Conservation (phyloP, 2,329 filamentous ascomycete genomes). For the Boeremia exigua region DNA sequence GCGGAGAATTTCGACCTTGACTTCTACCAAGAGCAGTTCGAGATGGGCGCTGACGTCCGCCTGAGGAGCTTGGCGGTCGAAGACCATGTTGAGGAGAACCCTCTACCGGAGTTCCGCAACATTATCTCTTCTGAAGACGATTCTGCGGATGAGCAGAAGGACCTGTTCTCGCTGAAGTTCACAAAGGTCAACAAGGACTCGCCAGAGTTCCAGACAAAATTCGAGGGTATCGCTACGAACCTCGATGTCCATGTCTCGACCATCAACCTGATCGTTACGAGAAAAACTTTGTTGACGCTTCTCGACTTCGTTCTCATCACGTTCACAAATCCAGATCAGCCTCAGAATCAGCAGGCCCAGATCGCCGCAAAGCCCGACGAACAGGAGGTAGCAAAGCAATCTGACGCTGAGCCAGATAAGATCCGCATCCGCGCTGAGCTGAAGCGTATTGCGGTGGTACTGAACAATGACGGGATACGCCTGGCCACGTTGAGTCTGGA, state of each 20-base stretch:
- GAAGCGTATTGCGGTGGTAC: constrained; percentile 89
- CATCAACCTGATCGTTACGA: constrained; percentile 93
- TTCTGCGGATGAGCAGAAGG: constrained; percentile 71
- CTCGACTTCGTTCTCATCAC: constrained; percentile 94
- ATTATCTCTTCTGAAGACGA: constrained; percentile 91
- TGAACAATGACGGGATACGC: constrained; percentile 97
- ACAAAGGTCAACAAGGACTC: constrained; percentile 87
- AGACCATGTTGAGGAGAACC: constrained; percentile 89
- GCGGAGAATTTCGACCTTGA: constrained; percentile 87
- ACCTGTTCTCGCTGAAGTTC: constrained; percentile 88
- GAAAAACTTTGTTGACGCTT: constrained; percentile 88
- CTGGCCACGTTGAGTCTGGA: constrained; percentile 92
- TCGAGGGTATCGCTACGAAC: constrained; percentile 93
- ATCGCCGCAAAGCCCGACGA: constrained; percentile 40
- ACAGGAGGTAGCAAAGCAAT: constrained; percentile 45
- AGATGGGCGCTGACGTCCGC: constrained; percentile 91
- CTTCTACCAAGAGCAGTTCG: constrained; percentile 85
- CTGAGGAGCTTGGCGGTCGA: constrained; percentile 87
- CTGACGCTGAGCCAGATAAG: constrained; percentile 66
- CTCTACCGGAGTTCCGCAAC: constrained; percentile 89
- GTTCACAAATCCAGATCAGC: constrained; percentile 72
- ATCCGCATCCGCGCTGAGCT: constrained; percentile 93
- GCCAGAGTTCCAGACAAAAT: constrained; percentile 89
- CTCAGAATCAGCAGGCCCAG: constrained; percentile 46
- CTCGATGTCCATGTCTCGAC: constrained; percentile 90